These are phyloP conservation scores for Isoetes taiwanensis DNA, from an alignment of 75 land plant species.

Conservation along the genomic window DNA sequence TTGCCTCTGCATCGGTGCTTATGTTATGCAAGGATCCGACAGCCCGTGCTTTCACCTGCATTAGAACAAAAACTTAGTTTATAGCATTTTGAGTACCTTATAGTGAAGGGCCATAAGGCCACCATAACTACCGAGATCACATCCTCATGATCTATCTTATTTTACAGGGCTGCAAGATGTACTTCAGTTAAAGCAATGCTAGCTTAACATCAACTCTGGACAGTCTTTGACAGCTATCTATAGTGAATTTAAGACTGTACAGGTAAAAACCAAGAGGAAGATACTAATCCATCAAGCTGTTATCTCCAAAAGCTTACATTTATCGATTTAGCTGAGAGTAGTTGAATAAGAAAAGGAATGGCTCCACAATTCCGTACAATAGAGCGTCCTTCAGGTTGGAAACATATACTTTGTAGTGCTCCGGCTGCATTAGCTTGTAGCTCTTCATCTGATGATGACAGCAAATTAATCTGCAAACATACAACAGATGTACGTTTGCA, in stretches of 20 bases:
- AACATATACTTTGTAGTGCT: constrained; percentile 24
- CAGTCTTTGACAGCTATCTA: background rate
- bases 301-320: too few species aligned
- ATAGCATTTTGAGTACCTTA: too few species aligned
- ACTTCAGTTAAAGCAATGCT: too few species aligned
- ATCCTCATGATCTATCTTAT: too few species aligned
- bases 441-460: constrained; percentile 18
- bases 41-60: constrained; percentile 20
- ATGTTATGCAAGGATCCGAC: constrained; percentile 21
- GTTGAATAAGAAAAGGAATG: constrained; percentile 13
- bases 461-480: constrained; percentile 14
- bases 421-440: constrained; percentile 26
- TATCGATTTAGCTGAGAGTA: constrained; percentile 10
- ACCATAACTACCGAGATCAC: too few species aligned
- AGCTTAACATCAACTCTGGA: too few species aligned
- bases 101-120: too few species aligned
- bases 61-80: background rate
- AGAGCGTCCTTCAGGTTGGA: constrained; percentile 21
- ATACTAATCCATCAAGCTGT: too few species aligned
- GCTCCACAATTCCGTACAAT: constrained; percentile 19
- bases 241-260: background rate
- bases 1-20: constrained; percentile 23
- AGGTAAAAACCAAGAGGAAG: background rate
- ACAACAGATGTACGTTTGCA: background rate
- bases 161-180: too few species aligned